These are phyloP conservation scores for Colletotrichum tabaci DNA, from an alignment of 2,329 filamentous ascomycete species.

Conservation along the genomic window DNA sequence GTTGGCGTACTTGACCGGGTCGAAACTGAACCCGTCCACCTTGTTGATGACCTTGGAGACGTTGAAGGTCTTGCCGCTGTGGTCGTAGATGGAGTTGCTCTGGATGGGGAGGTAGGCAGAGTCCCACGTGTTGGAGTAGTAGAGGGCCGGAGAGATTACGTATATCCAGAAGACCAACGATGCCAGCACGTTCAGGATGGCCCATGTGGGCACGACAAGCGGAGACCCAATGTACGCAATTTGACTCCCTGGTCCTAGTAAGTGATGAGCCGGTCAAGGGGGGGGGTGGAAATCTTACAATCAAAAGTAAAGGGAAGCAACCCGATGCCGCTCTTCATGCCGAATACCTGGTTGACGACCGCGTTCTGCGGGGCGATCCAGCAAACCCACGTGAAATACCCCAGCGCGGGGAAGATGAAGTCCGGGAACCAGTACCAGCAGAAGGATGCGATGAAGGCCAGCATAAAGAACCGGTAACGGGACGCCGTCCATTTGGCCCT, in stretches of 20 bases:
- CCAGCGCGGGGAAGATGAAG: constrained; percentile 60
- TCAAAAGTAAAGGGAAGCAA: constrained; percentile 74
- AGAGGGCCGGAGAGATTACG: constrained; percentile 60
- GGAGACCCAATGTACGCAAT: constrained; percentile 59
- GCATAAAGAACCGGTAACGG: constrained; percentile 52
- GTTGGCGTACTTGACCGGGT: constrained; percentile 62
- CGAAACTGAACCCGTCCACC: constrained; percentile 54
- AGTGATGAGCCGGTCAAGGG: background rate
- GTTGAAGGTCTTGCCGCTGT: constrained; percentile 64
- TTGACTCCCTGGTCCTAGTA: constrained; percentile 41
- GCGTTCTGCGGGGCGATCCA: constrained; percentile 73
- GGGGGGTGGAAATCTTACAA: constrained; percentile 47
- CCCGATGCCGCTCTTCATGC: constrained; percentile 70
- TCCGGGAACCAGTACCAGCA: constrained; percentile 67
- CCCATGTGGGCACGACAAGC: constrained; percentile 59
- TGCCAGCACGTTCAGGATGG: constrained; percentile 63
- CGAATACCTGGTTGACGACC: constrained; percentile 73
- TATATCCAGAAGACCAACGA: constrained; percentile 64
- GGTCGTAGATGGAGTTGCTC: constrained; percentile 68
- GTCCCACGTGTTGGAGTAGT: constrained; percentile 65
- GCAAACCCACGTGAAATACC: constrained; percentile 69
- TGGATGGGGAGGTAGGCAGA: constrained; percentile 68
- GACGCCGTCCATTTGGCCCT: constrained; percentile 52
- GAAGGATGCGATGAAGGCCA: constrained; percentile 54
- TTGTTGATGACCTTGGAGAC: constrained; percentile 63